Conservation (phyloP, 169 alveolate genomes). For the Eimeria necatrix region DNA sequence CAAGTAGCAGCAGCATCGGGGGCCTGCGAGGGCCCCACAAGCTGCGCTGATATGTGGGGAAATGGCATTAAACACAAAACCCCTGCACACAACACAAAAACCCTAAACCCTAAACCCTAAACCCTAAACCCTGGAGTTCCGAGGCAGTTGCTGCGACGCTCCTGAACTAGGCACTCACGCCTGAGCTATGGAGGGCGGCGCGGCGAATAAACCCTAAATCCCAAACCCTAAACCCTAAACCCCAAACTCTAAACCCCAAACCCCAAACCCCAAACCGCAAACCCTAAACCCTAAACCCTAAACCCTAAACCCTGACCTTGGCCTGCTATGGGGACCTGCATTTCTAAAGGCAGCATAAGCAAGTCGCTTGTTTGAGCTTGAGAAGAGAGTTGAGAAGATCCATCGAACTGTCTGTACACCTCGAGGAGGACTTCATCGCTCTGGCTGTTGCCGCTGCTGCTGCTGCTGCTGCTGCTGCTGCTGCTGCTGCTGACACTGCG, state of each 20-base stretch:
- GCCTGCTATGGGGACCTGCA: conserved; percentile 51
- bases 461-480: conserved; percentile 25
- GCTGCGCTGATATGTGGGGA: conserved; percentile 58
- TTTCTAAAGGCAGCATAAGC: conserved; percentile 38
- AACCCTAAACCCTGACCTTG: conserved; percentile 20
- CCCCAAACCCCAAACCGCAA: background rate
- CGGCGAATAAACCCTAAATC: too few relatives aligned
- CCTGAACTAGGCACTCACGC: too few relatives aligned
- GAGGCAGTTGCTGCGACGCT: too few relatives aligned
- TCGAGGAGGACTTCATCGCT: conserved; percentile 51
- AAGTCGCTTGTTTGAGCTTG: conserved; percentile 38
- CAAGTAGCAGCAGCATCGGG: conserved; percentile 66
- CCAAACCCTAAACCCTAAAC: background rate
- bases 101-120: too few relatives aligned
- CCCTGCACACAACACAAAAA: background rate
- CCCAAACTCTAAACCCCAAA: background rate
- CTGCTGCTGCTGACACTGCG: conserved; percentile 36
- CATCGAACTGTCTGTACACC: conserved; percentile 69
- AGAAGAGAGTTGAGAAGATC: background rate
- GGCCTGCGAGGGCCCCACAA: conserved; percentile 64
- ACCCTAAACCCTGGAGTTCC: too few relatives aligned
- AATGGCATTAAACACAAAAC: conserved; percentile 59
- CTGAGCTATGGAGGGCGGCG: too few relatives aligned
- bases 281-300: conserved; percentile 8
- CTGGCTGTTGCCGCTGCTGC: background rate